A percentile compares a stretch with the other conserved stretches of the same genome.
Conservation (phyloP, 108 stramenopile species). For the Fragilariopsis cylindrus region DNA sequence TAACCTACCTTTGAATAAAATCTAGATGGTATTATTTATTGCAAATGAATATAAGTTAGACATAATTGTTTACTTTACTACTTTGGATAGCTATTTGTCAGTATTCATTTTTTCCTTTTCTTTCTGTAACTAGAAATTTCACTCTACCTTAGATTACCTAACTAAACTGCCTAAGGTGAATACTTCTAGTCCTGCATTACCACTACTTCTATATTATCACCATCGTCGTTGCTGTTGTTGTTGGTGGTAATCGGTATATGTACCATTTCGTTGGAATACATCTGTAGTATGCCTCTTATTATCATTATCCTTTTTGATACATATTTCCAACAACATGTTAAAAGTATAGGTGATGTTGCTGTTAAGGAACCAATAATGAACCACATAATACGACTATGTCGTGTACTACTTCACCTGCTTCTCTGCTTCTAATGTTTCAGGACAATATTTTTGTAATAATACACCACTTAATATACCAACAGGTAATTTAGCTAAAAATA, state of each 20-base stretch:
- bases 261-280: not conserved
- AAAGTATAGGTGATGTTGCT: constrained; percentile 52
- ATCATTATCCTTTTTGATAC: constrained; percentile 40
- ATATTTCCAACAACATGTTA: constrained; percentile 68
- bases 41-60: no score
- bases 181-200: not conserved
- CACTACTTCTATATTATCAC: not conserved
- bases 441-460: constrained; percentile 66
- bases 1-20: no score
- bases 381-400: constrained; percentile 78
- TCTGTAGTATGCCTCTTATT: not conserved
- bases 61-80: no score
- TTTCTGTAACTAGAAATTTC: no score
- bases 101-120: no score
- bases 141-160: no score
- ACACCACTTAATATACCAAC: constrained; percentile 77
- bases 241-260: not conserved
- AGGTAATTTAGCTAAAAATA: constrained; percentile 82
- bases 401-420: constrained; percentile 16
- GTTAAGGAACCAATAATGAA: constrained; percentile 70
- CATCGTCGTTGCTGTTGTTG: not conserved
- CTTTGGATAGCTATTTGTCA: no score
- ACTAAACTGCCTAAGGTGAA: no score
- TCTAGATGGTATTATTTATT: no score
- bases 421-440: constrained; percentile 38